phyloP scores from a whole-genome alignment of 495 filamentous ascomycete species.

The Penicillium parvum region DNA sequence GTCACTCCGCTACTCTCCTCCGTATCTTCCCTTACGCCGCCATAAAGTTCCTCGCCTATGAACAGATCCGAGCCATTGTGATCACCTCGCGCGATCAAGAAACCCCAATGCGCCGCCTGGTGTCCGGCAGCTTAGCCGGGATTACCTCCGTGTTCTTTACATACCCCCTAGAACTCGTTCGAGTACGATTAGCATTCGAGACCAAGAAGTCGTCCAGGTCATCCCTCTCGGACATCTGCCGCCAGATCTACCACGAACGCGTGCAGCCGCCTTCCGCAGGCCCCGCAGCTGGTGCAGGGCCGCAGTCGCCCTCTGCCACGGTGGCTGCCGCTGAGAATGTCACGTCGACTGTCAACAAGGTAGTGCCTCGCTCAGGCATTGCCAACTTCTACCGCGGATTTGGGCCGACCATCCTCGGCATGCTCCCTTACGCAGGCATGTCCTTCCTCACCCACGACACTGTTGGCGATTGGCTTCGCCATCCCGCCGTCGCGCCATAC shows the following conservation, averaged over 20 bases:
- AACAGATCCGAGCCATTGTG: constrained; percentile 77
- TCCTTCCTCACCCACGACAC: constrained; percentile 97
- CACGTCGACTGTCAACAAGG: constrained; percentile 35
- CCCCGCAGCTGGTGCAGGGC: constrained; percentile 19
- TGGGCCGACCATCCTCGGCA: constrained; percentile 79
- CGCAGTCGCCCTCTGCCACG: constrained; percentile 21
- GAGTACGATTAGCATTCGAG: constrained; percentile 91
- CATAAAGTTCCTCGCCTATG: constrained; percentile 96
- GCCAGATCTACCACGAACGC: constrained; percentile 77
- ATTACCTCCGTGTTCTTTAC: constrained; percentile 90
- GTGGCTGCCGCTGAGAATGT: constrained; percentile 32
- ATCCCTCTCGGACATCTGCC: constrained; percentile 66
- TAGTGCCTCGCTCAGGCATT: constrained; percentile 60
- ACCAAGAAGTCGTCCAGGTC: constrained; percentile 65
- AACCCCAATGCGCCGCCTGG: constrained; percentile 70
- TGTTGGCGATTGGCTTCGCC: constrained; percentile 72
- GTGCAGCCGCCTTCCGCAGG: constrained; percentile 29
- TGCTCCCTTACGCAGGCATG: constrained; percentile 94
- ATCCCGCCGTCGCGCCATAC: constrained; percentile 57
- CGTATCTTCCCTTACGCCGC: constrained; percentile 96
- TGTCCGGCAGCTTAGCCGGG: constrained; percentile 77
- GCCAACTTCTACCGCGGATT: constrained; percentile 96
- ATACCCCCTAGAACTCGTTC: constrained; percentile 87
- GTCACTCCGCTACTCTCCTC: constrained; percentile 89
- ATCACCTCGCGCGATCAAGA: constrained; percentile 70